Conservation (phyloP, 805 yeast genomes). For the Teunomyces kruisii region DNA sequence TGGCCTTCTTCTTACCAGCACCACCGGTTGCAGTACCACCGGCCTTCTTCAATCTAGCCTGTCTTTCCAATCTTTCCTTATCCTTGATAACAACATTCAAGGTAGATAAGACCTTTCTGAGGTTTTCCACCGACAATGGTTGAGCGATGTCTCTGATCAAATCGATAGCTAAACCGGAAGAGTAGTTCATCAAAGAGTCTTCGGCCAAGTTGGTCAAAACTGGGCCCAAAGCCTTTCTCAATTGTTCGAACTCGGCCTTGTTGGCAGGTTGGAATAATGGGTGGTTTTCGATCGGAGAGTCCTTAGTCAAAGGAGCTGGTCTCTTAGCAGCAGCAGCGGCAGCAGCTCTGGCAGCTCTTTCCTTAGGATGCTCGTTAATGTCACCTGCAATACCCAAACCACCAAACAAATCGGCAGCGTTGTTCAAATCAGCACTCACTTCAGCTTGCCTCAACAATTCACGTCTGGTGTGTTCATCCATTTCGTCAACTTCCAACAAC, state of each 20-base stretch:
- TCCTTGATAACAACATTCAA: slow-evolving; percentile 78
- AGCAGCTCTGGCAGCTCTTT: slow-evolving; percentile 47
- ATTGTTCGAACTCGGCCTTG: slow-evolving; percentile 70
- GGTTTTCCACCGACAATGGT: slow-evolving; percentile 79
- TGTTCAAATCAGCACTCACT: slow-evolving; percentile 79
- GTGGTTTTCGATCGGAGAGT: slow-evolving; percentile 63
- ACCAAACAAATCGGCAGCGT: slow-evolving; percentile 90
- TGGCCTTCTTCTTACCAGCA: slow-evolving; percentile 93
- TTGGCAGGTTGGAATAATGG: slow-evolving; percentile 84
- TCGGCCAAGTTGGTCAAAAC: slow-evolving; percentile 61
- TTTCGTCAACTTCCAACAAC: slow-evolving; percentile 58
- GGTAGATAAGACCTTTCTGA: slow-evolving; percentile 83
- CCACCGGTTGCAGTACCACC: slow-evolving; percentile 91
- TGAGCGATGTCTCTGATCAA: slow-evolving; percentile 79
- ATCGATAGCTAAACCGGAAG: slow-evolving; percentile 78
- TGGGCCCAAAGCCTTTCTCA: slow-evolving; percentile 69
- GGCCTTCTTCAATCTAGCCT: slow-evolving; percentile 73
- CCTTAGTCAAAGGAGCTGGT: slow-evolving; percentile 44
- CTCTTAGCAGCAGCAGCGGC: slow-evolving; percentile 32
- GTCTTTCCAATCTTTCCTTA: slow-evolving; percentile 88
- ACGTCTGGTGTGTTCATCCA: slow-evolving; percentile 72
- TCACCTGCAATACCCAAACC: slow-evolving; percentile 55
- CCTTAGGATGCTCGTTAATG: slow-evolving; percentile 53
- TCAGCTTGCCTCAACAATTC: slow-evolving; percentile 80
- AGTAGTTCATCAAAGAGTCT: slow-evolving; percentile 63